Evolutionary conservation across 2,329 filamentous ascomycete species (phyloP).

Genomic region (Pseudocercospora cruenta): DNA sequence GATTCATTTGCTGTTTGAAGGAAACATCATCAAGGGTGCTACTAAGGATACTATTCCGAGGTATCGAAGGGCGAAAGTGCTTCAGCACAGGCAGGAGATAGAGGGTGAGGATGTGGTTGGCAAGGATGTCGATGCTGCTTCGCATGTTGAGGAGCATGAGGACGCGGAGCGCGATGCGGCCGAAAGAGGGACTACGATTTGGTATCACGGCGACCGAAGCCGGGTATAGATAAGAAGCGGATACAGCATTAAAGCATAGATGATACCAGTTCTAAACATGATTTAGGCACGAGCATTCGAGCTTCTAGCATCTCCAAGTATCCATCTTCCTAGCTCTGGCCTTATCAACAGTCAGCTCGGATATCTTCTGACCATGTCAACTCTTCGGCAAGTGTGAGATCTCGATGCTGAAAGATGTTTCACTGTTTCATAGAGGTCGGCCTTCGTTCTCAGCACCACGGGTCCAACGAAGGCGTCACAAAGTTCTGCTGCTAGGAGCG

Average conservation of each 20-base stretch:
- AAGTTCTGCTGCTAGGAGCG: too few species aligned
- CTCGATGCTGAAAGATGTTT: too few species aligned
- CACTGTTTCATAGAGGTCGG: too few species aligned
- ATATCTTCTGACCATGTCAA: too few species aligned
- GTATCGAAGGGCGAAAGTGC: slow-evolving; percentile 42
- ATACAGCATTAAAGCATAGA: background rate
- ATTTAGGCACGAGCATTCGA: background rate
- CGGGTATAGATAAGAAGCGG: background rate
- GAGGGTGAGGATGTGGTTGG: slow-evolving; percentile 34
- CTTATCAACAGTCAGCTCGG: too few species aligned
- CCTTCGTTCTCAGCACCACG: too few species aligned
- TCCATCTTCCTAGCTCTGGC: too few species aligned
- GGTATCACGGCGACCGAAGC: background rate
- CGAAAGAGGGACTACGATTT: background rate
- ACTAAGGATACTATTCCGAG: slow-evolving; percentile 44
- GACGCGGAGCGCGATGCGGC: slow-evolving; percentile 16
- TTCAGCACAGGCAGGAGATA: slow-evolving; percentile 37
- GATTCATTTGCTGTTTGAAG: slow-evolving; percentile 48
- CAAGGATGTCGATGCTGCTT: slow-evolving; percentile 21
- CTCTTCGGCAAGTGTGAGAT: too few species aligned
- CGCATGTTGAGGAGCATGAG: slow-evolving; percentile 19
- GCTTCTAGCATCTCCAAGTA: too few species aligned
- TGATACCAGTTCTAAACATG: background rate
- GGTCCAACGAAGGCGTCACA: too few species aligned
- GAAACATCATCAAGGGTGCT: slow-evolving; percentile 45